These are phyloP conservation scores for Hypomyces perniciosus DNA, from an alignment of 2,329 filamentous ascomycete species.

Conservation along the genomic window DNA sequence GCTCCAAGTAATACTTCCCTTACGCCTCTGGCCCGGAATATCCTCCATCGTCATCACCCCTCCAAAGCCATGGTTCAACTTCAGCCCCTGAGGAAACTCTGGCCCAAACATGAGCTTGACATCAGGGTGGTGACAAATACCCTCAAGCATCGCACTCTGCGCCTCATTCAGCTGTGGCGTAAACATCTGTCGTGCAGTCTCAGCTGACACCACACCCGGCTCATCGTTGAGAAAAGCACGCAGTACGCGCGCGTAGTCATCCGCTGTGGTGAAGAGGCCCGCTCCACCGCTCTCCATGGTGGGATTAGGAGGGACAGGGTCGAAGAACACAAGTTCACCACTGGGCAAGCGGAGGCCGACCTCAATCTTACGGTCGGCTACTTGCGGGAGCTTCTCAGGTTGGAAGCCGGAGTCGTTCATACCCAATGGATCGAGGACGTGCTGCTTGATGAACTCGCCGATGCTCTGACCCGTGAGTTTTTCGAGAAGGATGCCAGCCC, in stretches of 20 bases:
- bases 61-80: constrained; percentile 33
- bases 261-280: constrained; percentile 36
- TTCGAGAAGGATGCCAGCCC: constrained; percentile 41
- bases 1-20: constrained; percentile 39
- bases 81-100: constrained; percentile 29
- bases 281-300: constrained; percentile 37
- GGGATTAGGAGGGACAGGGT: constrained; percentile 22
- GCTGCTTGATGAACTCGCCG: constrained; percentile 30
- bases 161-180: constrained; percentile 33
- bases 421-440: constrained; percentile 32
- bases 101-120: constrained; percentile 26
- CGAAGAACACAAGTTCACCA: neutral
- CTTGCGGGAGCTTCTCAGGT: constrained; percentile 22
- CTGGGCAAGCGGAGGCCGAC: constrained; percentile 18
- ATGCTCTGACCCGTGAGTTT: constrained; percentile 31
- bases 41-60: constrained; percentile 36
- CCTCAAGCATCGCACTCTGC: constrained; percentile 19
- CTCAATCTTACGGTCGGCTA: constrained; percentile 17
- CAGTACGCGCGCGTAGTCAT: constrained; percentile 34
- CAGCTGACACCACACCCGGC: constrained; percentile 23
- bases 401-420: constrained; percentile 34
- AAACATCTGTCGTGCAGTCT: constrained; percentile 31
- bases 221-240: constrained; percentile 25
- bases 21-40: constrained; percentile 33
- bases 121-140: constrained; percentile 14